Evolutionary conservation across 352 stramenopile species (phyloP).

Genomic region (Phytophthora foliorum): DNA sequence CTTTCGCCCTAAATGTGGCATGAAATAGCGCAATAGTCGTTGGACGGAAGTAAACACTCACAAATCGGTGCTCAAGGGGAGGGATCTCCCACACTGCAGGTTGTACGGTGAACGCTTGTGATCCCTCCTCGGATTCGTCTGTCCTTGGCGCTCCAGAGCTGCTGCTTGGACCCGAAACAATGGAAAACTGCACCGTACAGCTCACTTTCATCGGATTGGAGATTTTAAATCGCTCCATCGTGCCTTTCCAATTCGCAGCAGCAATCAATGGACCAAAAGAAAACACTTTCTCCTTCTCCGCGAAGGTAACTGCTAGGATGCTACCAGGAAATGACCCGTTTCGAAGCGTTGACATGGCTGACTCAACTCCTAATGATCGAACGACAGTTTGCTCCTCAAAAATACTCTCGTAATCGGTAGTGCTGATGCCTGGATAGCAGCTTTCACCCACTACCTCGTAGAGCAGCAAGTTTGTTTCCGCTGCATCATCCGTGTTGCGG

Average conservation of each 20-base stretch:
- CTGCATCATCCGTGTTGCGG: conserved; percentile 57
- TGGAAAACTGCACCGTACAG: conserved; percentile 88
- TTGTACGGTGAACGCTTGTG: conserved; percentile 89
- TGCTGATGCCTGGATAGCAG: conserved; percentile 94
- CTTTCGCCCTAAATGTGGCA: conserved; percentile 81
- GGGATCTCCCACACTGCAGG: conserved; percentile 94
- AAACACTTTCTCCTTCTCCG: conserved; percentile 89
- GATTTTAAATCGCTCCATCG: conserved; percentile 95
- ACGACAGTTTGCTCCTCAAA: conserved; percentile 97
- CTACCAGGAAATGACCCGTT: conserved; percentile 29
- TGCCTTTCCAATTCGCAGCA: conserved; percentile 71
- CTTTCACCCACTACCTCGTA: conserved; percentile 94
- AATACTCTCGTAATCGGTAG: conserved; percentile 89
- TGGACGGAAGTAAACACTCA: conserved; percentile 95
- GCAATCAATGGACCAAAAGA: conserved; percentile 90
- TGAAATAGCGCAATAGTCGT: conserved; percentile 88
- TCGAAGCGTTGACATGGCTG: conserved; percentile 20
- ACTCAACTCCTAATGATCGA: conserved; percentile 65
- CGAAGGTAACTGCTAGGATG: conserved; percentile 81
- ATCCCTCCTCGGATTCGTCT: conserved; percentile 11
- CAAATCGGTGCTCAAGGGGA: conserved; percentile 94
- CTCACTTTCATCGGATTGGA: conserved; percentile 96
- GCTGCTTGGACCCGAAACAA: conserved; percentile 43
- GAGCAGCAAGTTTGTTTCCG: conserved; percentile 51
- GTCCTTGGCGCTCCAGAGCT: conserved; percentile 23